Evolutionary conservation across 2,329 filamentous ascomycete species (phyloP).

Genomic region (Atkinsonella hypoxylon): DNA sequence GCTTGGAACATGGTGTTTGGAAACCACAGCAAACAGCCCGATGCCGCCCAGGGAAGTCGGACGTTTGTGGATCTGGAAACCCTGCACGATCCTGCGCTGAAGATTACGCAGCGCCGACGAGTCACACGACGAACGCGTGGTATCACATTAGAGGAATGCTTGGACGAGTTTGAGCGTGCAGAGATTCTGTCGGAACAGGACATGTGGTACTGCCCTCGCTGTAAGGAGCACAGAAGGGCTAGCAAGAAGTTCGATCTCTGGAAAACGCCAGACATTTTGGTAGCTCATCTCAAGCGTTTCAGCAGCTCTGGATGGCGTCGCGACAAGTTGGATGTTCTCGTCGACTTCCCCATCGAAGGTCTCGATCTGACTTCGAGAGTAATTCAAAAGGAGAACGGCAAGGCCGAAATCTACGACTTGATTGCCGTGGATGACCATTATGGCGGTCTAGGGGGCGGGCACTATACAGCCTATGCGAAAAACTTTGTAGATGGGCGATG

Average conservation of each 20-base stretch:
- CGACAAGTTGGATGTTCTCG: slow-evolving; percentile 82
- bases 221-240: slow-evolving; percentile 84
- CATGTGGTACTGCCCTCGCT: slow-evolving; percentile 93
- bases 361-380: slow-evolving; percentile 74
- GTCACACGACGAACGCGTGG: slow-evolving; percentile 46
- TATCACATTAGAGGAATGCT: slow-evolving; percentile 76
- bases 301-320: slow-evolving; percentile 70
- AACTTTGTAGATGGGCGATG: slow-evolving; percentile 83
- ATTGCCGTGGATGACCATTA: slow-evolving; percentile 96
- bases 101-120: slow-evolving; percentile 50
- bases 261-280: slow-evolving; percentile 90
- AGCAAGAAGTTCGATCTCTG: slow-evolving; percentile 96
- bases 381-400: slow-evolving; percentile 66
- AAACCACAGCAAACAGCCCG: slow-evolving; percentile 16
- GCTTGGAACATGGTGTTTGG: slow-evolving; percentile 62
- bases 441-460: slow-evolving; percentile 83
- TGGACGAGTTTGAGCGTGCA: slow-evolving; percentile 88
- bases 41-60: slow-evolving; percentile 43
- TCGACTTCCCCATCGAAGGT: slow-evolving; percentile 83
- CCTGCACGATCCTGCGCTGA: slow-evolving; percentile 51
- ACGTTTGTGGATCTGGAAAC: slow-evolving; percentile 43
- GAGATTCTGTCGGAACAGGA: slow-evolving; percentile 92
- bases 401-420: slow-evolving; percentile 78
- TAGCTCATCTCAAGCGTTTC: slow-evolving; percentile 93
- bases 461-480: slow-evolving; percentile 90